These are phyloP conservation scores for Erodium maritimum DNA, from an alignment of 345 rosid species.

Conservation along the genomic window DNA sequence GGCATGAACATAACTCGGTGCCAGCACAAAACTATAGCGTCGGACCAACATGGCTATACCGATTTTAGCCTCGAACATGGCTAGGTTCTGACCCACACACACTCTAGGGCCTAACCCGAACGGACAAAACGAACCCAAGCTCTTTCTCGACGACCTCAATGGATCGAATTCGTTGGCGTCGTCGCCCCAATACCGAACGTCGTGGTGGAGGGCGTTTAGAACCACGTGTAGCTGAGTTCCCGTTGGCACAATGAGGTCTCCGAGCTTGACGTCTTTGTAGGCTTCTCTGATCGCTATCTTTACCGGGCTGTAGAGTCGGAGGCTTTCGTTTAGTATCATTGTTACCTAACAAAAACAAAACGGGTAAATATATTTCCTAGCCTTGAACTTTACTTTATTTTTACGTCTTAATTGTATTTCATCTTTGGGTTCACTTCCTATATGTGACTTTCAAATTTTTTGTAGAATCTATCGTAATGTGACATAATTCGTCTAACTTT, in stretches of 20 bases:
- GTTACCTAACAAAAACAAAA: too few species aligned
- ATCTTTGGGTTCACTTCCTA: too few species aligned
- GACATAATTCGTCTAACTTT: too few species aligned
- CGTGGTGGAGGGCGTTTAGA: conserved; percentile 40
- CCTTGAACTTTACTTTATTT: too few species aligned
- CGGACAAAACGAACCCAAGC: conserved; percentile 35
- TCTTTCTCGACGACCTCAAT: conserved; percentile 37
- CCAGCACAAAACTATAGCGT: conserved; percentile 29
- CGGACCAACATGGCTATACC: conserved; percentile 43
- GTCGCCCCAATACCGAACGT: conserved; percentile 53
- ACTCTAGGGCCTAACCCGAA: conserved; percentile 50
- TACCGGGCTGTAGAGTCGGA: conserved; percentile 66
- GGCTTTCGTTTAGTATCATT: conserved; percentile 58
- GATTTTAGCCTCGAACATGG: conserved; percentile 37
- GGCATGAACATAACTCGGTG: conserved; percentile 65
- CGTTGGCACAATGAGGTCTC: conserved; percentile 47
- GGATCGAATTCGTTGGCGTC: conserved; percentile 63
- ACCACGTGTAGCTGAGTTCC: conserved; percentile 49
- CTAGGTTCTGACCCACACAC: conserved; percentile 54
- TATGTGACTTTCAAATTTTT: too few species aligned
- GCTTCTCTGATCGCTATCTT: conserved; percentile 42
- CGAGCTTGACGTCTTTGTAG: conserved; percentile 30
- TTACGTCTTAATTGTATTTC: too few species aligned
- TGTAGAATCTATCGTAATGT: too few species aligned
- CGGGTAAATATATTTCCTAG: too few species aligned